Evolutionary conservation across 2,329 filamentous ascomycete species (phyloP).

Genomic region (Zymoseptoria tritici): DNA sequence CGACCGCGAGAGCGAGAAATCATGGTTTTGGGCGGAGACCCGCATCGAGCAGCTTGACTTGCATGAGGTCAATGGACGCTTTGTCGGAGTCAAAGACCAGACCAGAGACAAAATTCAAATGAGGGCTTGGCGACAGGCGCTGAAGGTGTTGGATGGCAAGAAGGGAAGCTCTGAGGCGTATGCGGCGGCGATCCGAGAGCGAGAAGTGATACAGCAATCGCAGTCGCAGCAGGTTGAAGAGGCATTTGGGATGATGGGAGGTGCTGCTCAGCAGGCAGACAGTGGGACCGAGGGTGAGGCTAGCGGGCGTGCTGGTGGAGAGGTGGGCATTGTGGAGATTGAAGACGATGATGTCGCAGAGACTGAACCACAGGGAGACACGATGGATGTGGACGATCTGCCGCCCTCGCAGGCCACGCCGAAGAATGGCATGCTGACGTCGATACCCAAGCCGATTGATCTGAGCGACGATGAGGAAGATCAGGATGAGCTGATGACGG

Average conservation of each 20-base stretch:
- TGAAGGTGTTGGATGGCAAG: constrained; percentile 24
- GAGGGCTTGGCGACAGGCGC: constrained; percentile 19
- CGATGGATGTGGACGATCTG: constrained; percentile 1
- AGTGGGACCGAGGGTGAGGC: constrained; percentile 6
- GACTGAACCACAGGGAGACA: background rate
- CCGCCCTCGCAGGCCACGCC: background rate
- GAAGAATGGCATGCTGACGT: background rate
- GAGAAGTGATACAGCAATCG: constrained; percentile 2
- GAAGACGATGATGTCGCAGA: constrained; percentile 5
- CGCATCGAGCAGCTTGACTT: constrained; percentile 51
- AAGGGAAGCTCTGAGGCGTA: constrained; percentile 20
- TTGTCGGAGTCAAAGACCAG: constrained; percentile 15
- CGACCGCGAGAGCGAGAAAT: constrained; percentile 26
- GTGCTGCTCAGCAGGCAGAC: constrained; percentile 1
- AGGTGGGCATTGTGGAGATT: background rate
- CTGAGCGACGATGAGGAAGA: background rate
- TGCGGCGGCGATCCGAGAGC: constrained; percentile 18
- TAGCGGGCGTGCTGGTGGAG: background rate
- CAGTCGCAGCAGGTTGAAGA: constrained; percentile 9
- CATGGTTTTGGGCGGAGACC: constrained; percentile 53
- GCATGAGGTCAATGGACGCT: constrained; percentile 20
- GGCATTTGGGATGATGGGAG: constrained; percentile 11
- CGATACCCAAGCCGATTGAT: background rate
- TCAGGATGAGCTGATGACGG: background rate
- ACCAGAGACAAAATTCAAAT: constrained; percentile 15